A percentile compares a stretch with the other conserved stretches of the same genome.
Conservation (phyloP, 176 grass and related monocot species). For the Tillandsia leiboldiana region DNA sequence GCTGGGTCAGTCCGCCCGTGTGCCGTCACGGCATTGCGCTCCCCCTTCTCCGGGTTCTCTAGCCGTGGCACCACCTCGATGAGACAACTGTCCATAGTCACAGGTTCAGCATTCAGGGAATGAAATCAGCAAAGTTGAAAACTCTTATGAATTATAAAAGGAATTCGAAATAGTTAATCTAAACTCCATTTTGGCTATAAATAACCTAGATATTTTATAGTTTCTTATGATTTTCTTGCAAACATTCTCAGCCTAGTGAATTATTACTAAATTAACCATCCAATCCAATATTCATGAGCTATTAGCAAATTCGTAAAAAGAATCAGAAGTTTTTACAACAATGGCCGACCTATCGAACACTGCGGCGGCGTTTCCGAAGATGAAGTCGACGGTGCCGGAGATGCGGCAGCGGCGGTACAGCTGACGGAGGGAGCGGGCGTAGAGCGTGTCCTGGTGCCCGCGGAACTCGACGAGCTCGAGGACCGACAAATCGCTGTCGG, state of each 20-base stretch:
- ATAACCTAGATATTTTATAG: no score
- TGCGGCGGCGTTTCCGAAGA: constrained; percentile 65
- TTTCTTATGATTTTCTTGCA: no score
- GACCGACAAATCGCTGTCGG: constrained; percentile 67
- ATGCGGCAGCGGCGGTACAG: constrained; percentile 57
- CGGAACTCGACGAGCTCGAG: constrained; percentile 65
- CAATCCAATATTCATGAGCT: no score
- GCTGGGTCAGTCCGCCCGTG: constrained; percentile 65
- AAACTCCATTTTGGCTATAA: no score
- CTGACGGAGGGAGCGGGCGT: constrained; percentile 67
- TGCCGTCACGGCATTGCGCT: constrained; percentile 53
- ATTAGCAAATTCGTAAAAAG: no score
- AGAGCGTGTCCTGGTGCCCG: constrained; percentile 73
- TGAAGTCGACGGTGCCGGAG: constrained; percentile 58
- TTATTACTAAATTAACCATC: no score
- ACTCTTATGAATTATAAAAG: no score
- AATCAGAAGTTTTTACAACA: no score
- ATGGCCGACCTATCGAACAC: constrained; percentile 40
- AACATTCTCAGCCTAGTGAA: no score
- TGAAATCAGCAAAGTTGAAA: no score
- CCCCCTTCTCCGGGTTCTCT: constrained; percentile 42
- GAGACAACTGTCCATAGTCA: constrained; percentile 15
- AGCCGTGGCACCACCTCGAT: constrained; percentile 46
- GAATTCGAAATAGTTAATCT: no score
- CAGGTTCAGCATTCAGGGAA: no score